These are phyloP conservation scores for Aspergillus carlsbadensis DNA, from an alignment of 495 filamentous ascomycete genomes.

Conservation along the genomic window DNA sequence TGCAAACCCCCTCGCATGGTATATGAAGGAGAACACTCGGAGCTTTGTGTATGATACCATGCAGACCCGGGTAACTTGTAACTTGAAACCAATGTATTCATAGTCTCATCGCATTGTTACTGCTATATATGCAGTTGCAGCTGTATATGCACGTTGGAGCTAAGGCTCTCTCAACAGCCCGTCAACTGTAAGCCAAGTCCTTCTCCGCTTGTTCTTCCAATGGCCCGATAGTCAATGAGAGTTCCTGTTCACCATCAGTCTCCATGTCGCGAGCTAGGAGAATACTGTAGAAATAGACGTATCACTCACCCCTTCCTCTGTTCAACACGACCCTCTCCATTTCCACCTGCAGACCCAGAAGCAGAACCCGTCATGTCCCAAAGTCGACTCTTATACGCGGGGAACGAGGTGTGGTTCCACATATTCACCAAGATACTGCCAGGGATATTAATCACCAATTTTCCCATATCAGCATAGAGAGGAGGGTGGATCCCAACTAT, in stretches of 20 bases:
- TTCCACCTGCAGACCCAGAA: conserved; percentile 18
- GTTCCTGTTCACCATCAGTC: neutral
- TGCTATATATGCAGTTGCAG: conserved; percentile 8
- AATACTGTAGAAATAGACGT: conserved; percentile 3
- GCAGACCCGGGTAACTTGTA: no score
- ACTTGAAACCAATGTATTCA: no score
- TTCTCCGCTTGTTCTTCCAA: neutral
- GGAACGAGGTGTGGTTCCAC: conserved; percentile 67
- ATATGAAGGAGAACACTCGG: no score
- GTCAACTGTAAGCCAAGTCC: conserved; percentile 3
- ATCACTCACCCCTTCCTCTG: conserved; percentile 16
- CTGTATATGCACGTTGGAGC: neutral
- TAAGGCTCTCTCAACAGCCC: conserved; percentile 2
- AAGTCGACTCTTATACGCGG: conserved; percentile 58
- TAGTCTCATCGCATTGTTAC: conserved; percentile 6
- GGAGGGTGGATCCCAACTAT: conserved; percentile 5
- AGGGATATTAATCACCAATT: neutral
- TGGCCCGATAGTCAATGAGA: conserved; percentile 8
- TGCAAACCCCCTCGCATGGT: no score
- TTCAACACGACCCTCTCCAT: conserved; percentile 23
- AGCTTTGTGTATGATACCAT: no score
- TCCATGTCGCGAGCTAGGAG: neutral
- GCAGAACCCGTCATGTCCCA: conserved; percentile 46
- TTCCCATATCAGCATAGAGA: neutral
- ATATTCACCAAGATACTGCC: conserved; percentile 67